These are phyloP conservation scores for Cymbidium sinense DNA, from an alignment of 106 monocot genomes.

Conservation along the genomic window DNA sequence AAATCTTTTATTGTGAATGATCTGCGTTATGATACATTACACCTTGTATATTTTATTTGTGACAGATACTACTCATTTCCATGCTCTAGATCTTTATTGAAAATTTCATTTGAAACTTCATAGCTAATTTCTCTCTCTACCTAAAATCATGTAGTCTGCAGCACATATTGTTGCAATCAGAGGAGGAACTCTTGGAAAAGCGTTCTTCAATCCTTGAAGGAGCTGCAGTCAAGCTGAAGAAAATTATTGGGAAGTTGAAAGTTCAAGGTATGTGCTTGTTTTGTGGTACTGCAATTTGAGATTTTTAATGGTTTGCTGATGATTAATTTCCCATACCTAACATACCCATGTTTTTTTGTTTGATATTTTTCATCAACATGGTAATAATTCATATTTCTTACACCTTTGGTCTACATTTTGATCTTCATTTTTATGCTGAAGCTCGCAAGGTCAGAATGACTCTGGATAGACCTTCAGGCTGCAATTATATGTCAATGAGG, in stretches of 20 bases:
- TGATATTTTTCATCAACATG: not conserved
- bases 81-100: not conserved
- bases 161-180: conserved; percentile 82
- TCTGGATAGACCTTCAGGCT: conserved; percentile 79
- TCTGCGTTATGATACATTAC: not conserved
- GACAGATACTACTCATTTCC: not conserved
- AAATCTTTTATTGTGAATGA: not conserved
- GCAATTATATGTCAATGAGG: conserved; percentile 57
- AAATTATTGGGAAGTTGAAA: conserved; percentile 88
- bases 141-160: conserved; percentile 51
- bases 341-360: not conserved
- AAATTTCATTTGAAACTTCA: not conserved
- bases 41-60: not conserved
- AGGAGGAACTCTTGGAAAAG: conserved; percentile 79
- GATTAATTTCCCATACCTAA: not conserved
- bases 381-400: not conserved
- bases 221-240: conserved; percentile 67
- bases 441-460: conserved; percentile 87
- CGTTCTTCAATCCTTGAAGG: conserved; percentile 62
- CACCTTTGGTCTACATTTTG: not conserved
- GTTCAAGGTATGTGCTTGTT: conserved; percentile 57
- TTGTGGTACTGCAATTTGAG: not conserved
- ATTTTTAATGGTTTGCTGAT: not conserved
- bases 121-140: not conserved
- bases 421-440: conserved; percentile 23